Evolutionary conservation across 352 stramenopile species (phyloP).

Genomic region (Globisporangium paroecandrum): DNA sequence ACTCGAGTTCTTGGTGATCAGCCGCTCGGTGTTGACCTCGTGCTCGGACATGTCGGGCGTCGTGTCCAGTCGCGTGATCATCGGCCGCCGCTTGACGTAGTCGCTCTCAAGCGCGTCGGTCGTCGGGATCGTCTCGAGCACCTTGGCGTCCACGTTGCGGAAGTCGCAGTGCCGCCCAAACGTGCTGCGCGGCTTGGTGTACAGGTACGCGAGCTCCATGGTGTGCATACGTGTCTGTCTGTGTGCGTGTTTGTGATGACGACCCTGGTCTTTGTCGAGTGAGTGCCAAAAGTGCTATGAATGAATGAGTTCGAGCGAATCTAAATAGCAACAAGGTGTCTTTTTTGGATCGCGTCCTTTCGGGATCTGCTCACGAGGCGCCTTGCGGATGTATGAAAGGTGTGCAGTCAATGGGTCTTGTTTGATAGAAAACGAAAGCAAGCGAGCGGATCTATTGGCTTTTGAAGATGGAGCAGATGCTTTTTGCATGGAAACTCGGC

Average conservation of each 20-base stretch:
- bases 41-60: conserved; percentile 90
- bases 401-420: too few species aligned
- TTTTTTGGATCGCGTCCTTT: conserved; percentile 9
- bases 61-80: conserved; percentile 85
- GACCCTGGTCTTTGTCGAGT: background rate
- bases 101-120: conserved; percentile 86
- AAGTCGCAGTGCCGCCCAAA: conserved; percentile 94
- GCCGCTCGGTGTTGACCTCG: conserved; percentile 92
- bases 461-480: background rate
- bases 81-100: conserved; percentile 87
- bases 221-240: background rate
- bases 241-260: background rate
- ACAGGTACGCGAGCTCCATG: conserved; percentile 90
- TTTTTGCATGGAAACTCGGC: background rate
- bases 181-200: conserved; percentile 89
- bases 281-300: background rate
- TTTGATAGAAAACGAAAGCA: too few species aligned
- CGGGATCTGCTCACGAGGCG: conserved; percentile 1
- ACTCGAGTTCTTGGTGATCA: conserved; percentile 91
- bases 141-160: conserved; percentile 82
- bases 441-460: background rate
- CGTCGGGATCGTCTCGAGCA: conserved; percentile 88
- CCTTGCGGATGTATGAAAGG: too few species aligned
- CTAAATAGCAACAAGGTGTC: background rate
- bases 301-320: background rate